phyloP scores from a whole-genome alignment of 192 early-diverging fungal species.

The Physocladia obscura region DNA sequence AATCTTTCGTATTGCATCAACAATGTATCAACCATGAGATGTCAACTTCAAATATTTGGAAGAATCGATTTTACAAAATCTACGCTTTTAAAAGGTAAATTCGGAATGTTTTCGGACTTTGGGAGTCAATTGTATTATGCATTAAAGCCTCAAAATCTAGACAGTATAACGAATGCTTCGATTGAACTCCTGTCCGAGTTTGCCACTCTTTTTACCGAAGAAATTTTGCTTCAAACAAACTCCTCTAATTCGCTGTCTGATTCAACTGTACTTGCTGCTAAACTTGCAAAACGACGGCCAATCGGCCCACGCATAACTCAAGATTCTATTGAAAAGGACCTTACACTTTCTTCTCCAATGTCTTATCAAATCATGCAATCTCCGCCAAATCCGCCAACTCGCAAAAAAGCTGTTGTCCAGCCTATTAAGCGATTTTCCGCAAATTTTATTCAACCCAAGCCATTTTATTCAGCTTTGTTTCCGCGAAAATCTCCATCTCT shows the following conservation, averaged over 20 bases:
- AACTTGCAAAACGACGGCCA: background rate
- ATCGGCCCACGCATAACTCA: too few species aligned
- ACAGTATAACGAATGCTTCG: background rate
- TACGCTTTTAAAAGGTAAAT: background rate
- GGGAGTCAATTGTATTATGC: too few species aligned
- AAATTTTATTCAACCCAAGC: too few species aligned
- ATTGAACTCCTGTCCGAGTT: background rate
- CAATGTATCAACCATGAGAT: background rate
- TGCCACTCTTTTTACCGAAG: background rate
- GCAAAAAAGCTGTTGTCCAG: too few species aligned
- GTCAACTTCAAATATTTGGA: slow-evolving; percentile 4
- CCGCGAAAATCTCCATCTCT: too few species aligned
- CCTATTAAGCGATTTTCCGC: too few species aligned
- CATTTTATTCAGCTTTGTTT: too few species aligned
- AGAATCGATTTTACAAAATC: background rate
- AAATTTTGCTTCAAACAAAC: background rate
- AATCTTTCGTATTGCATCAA: background rate
- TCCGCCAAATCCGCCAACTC: too few species aligned
- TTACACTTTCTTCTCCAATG: too few species aligned
- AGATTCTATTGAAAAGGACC: too few species aligned
- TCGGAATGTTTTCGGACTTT: too few species aligned
- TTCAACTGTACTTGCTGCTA: background rate
- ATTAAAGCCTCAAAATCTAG: background rate
- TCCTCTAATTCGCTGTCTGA: background rate
- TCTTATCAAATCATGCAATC: too few species aligned